A percentile compares a stretch with the other conserved stretches of the same genome.
Evolutionary conservation across 306 rosid genomes (phyloP).

Genomic region (Vigna mungo): DNA sequence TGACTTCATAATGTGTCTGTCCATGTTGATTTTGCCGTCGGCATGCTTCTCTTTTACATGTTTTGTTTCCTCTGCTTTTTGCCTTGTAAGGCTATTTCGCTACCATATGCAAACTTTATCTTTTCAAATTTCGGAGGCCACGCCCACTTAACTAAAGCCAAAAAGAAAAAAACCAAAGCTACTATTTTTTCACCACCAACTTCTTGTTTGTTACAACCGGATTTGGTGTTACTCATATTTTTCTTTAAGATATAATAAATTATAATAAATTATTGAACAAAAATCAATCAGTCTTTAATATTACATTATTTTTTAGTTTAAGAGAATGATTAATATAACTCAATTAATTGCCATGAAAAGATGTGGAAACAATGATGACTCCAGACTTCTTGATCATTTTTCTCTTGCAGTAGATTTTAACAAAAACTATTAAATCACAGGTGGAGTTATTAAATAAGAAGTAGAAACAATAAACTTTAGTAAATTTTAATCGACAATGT

Average conservation of each 20-base stretch:
- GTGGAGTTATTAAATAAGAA: too few relatives aligned
- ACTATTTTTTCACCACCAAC: conserved; percentile 32
- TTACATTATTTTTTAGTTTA: too few relatives aligned
- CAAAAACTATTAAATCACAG: too few relatives aligned
- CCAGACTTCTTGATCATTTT: too few relatives aligned
- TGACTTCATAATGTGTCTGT: conserved; percentile 41
- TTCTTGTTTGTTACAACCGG: not conserved
- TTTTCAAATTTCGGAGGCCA: conserved; percentile 46
- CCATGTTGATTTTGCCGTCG: conserved; percentile 42
- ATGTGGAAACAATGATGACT: too few relatives aligned
- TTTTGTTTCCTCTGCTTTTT: conserved; percentile 36
- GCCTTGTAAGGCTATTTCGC: conserved; percentile 36
- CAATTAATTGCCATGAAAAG: too few relatives aligned
- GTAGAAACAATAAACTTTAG: too few relatives aligned
- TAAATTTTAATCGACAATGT: not conserved
- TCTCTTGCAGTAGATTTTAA: too few relatives aligned
- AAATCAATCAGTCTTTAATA: too few relatives aligned
- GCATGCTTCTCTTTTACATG: conserved; percentile 42
- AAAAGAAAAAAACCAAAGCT: conserved; percentile 25
- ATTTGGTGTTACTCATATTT: not conserved
- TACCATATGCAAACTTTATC: conserved; percentile 37
- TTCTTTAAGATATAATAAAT: not conserved
- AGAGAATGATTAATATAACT: too few relatives aligned
- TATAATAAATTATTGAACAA: not conserved
- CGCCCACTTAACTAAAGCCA: conserved; percentile 47